Conservation (phyloP, 1,284 basidiomycete species). For the Ganoderma lucidum region DNA sequence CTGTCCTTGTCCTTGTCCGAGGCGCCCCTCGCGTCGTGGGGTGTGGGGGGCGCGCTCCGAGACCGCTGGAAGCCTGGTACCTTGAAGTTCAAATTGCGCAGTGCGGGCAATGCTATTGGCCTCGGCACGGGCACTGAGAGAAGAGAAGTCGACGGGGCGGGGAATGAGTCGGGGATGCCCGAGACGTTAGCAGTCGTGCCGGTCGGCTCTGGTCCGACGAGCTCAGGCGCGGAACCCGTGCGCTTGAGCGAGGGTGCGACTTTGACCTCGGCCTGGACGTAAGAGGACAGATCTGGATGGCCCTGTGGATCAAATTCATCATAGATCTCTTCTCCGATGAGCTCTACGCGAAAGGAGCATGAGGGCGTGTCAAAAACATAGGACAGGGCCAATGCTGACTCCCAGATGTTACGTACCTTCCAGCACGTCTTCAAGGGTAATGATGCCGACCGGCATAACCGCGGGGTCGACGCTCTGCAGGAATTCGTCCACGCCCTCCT, state of each 20-base stretch:
- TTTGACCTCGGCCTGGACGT: constrained; percentile 43
- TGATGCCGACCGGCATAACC: constrained; percentile 88
- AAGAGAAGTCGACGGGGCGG: constrained; percentile 12
- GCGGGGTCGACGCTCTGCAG: constrained; percentile 78
- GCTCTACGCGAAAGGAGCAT: constrained; percentile 54
- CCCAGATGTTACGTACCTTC: constrained; percentile 62
- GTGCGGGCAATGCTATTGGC: constrained; percentile 50
- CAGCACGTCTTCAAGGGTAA: constrained; percentile 92
- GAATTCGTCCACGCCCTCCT: constrained; percentile 78
- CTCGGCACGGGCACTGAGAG: constrained; percentile 38
- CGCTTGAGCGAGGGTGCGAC: constrained; percentile 30
- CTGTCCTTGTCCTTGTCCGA: constrained; percentile 25
- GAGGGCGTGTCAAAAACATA: constrained; percentile 14
- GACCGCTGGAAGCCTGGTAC: constrained; percentile 47
- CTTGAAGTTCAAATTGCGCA: constrained; percentile 38
- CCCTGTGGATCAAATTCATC: constrained; percentile 86
- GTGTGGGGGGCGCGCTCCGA: constrained; percentile 65
- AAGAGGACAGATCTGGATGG: constrained; percentile 60
- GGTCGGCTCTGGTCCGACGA: constrained; percentile 33
- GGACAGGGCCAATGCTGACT: neutral
- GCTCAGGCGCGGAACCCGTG: constrained; percentile 44
- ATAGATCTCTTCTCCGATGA: constrained; percentile 91
- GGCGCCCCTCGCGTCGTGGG: constrained; percentile 39
- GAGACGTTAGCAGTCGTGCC: constrained; percentile 16
- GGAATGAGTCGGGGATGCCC: constrained; percentile 33